Percentiles rank a stretch among this genome's conserved stretches.
Evolutionary conservation across 345 rosid genomes (phyloP).

Genomic region (Hibiscus mutabilis): DNA sequence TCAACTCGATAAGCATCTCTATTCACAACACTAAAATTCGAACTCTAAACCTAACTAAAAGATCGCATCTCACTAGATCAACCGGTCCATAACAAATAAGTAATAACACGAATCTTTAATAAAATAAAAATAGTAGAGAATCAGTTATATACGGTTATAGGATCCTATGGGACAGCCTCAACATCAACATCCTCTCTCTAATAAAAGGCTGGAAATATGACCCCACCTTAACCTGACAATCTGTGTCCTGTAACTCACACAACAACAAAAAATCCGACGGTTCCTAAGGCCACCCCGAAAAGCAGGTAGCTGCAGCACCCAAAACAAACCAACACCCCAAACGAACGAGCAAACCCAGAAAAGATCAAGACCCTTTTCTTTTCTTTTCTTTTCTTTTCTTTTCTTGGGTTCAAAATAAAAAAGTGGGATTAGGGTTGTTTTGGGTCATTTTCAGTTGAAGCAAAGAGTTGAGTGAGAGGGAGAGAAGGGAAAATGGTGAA

Average conservation of each 20-base stretch:
- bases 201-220: background rate
- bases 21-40: no score
- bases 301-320: background rate
- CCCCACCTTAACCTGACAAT: background rate
- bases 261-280: background rate
- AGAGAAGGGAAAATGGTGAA: conserved; percentile 38
- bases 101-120: no score
- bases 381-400: background rate
- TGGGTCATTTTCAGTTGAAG: background rate
- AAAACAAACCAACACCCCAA: conserved; percentile 4
- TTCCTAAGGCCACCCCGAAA: background rate
- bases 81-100: no score
- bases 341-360: background rate
- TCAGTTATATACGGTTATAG: no score
- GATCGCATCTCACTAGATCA: no score
- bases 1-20: no score
- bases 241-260: background rate
- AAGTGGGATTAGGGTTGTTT: conserved; percentile 11
- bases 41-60: no score
- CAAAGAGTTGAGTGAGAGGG: background rate
- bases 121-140: no score
- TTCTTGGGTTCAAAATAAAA: background rate
- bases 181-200: background rate
- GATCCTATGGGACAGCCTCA: background rate
- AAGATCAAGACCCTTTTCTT: background rate